Evolutionary conservation across 1,284 basidiomycete species (phyloP).

Genomic region (Trichosporon sp.): DNA sequence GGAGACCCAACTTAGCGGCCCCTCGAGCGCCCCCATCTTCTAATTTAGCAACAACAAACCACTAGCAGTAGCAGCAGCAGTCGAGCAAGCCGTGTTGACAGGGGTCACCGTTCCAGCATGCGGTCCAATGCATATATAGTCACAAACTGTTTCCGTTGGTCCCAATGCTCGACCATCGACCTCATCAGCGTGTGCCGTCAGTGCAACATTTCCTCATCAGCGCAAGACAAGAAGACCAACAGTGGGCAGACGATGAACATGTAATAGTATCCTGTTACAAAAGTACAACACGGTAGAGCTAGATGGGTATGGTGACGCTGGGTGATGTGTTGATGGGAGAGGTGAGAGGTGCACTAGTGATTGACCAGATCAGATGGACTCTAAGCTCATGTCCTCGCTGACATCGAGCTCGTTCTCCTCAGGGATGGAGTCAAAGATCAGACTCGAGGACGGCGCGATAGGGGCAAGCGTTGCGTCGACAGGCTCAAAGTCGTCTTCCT

Average conservation of each 20-base stretch:
- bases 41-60: constrained; percentile 5
- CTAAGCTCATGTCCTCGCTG: constrained; percentile 7
- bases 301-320: background rate
- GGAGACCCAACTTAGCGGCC: constrained; percentile 15
- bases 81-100: background rate
- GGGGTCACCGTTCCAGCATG: background rate
- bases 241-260: background rate
- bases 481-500: background rate
- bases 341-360: background rate
- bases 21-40: constrained; percentile 14
- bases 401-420: constrained; percentile 3
- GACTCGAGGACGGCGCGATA: background rate
- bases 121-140: background rate
- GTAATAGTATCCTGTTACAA: background rate
- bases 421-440: background rate
- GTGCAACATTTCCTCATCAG: no score
- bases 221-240: background rate
- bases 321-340: background rate
- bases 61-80: no score
- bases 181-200: background rate
- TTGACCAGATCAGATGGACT: background rate
- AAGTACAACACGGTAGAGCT: background rate
- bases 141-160: background rate
- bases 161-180: background rate
- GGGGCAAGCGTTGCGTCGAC: background rate